Evolutionary conservation across 805 yeast species (phyloP).

Genomic region (Wickerhamiella vanderwaltii): DNA sequence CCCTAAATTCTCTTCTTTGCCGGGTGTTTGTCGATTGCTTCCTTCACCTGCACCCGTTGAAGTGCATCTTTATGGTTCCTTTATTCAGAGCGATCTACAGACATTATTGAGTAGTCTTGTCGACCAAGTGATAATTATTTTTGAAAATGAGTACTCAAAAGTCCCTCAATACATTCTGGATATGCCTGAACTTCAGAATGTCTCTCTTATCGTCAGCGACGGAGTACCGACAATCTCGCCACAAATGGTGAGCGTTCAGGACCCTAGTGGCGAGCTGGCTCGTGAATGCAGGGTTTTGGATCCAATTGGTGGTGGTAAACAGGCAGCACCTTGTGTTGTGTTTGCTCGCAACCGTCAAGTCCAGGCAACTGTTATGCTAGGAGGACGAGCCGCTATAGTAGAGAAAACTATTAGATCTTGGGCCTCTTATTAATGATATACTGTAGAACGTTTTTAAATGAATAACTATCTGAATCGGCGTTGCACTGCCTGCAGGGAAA

Average conservation of each 20-base stretch:
- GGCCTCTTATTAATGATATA: too few relatives aligned
- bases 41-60: slow-evolving; percentile 14
- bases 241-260: slow-evolving; percentile 19
- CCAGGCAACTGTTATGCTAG: slow-evolving; percentile 19
- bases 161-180: slow-evolving; percentile 11
- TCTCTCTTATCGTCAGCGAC: slow-evolving; percentile 14
- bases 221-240: slow-evolving; percentile 6
- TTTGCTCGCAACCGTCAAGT: slow-evolving; percentile 21
- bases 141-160: slow-evolving; percentile 14
- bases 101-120: slow-evolving; percentile 15
- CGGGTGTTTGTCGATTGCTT: slow-evolving; percentile 20
- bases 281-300: slow-evolving; percentile 23
- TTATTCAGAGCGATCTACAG: slow-evolving; percentile 11
- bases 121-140: slow-evolving; percentile 16
- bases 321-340: slow-evolving; percentile 24
- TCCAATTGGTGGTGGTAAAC: slow-evolving; percentile 27
- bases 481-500: slow-evolving; percentile 20
- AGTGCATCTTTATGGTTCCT: slow-evolving; percentile 13
- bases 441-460: too few relatives aligned
- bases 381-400: slow-evolving; percentile 14
- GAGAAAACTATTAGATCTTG: slow-evolving; percentile 1
- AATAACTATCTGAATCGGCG: too few relatives aligned
- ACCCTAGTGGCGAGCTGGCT: slow-evolving; percentile 22
- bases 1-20: slow-evolving; percentile 15
- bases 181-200: slow-evolving; percentile 13